Conservation (phyloP, 169 alveolate species). For the Eimeria maxima region DNA sequence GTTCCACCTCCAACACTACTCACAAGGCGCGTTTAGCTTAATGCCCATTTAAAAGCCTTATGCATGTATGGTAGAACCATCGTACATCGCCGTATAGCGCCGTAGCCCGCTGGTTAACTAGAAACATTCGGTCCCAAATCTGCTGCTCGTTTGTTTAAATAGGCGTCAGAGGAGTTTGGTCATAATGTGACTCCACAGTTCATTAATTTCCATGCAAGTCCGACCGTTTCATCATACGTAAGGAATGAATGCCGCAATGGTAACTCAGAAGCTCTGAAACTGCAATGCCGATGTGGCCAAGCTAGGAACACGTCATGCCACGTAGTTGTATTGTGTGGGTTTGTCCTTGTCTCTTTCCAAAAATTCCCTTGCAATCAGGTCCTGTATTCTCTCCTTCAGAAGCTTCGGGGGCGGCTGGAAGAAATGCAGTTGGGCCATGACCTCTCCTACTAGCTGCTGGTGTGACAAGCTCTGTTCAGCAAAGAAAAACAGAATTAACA, state of each 20-base stretch:
- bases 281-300: not conserved
- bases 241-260: not conserved
- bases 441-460: conserved; percentile 86
- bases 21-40: not conserved
- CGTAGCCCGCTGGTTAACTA: conserved; percentile 23
- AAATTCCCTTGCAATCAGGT: conserved; percentile 92
- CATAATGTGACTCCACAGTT: not conserved
- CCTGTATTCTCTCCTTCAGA: conserved; percentile 91
- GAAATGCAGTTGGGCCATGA: conserved; percentile 86
- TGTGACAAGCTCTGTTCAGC: conserved; percentile 83
- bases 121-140: not conserved
- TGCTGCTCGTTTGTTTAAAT: not conserved
- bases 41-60: not conserved
- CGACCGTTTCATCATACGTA: not conserved
- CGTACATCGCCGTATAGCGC: not conserved
- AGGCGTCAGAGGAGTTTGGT: not conserved
- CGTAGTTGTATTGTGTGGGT: conserved; percentile 86
- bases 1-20: not conserved
- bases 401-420: conserved; percentile 89
- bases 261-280: not conserved
- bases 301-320: conserved; percentile 83
- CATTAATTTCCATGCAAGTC: not conserved
- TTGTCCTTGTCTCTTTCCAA: conserved; percentile 90
- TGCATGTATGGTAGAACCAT: not conserved
- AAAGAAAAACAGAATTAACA: not conserved